A percentile compares a stretch with the other conserved stretches of the same genome.
These are phyloP conservation scores for Pestalotiopsis sp. DNA, from an alignment of 2,329 filamentous ascomycete species.

Conservation along the genomic window DNA sequence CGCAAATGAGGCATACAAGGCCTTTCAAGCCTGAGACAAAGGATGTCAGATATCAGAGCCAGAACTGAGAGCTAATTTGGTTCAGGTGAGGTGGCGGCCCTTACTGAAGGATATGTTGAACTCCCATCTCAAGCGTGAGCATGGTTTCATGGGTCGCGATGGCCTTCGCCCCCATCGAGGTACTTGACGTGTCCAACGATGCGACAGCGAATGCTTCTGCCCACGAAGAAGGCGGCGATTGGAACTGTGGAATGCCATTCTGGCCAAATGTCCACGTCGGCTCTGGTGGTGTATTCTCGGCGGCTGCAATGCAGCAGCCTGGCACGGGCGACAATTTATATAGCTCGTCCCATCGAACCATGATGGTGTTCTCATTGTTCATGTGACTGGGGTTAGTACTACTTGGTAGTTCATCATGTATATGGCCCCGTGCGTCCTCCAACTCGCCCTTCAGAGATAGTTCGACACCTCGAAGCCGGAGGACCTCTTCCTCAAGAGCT, in stretches of 20 bases:
- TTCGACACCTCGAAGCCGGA: background rate
- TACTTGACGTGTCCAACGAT: background rate
- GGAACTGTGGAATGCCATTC: background rate
- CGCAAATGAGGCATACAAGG: constrained; percentile 2
- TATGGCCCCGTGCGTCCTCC: background rate
- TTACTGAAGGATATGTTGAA: background rate
- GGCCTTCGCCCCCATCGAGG: background rate
- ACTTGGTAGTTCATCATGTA: background rate
- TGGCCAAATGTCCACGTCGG: background rate
- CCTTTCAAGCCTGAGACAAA: background rate
- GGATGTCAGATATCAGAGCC: background rate
- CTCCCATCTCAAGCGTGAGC: background rate
- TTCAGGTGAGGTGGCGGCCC: too few relatives aligned
- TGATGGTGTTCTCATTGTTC: background rate
- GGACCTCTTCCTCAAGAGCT: constrained; percentile 5
- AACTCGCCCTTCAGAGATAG: background rate
- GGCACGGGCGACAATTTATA: background rate
- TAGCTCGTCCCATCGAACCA: background rate
- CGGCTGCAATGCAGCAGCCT: background rate
- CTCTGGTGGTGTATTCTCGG: background rate
- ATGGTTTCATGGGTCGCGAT: background rate
- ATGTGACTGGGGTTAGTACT: background rate
- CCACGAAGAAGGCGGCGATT: background rate
- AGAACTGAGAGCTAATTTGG: too few relatives aligned
- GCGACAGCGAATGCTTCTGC: background rate